Conservation (phyloP, 1,284 basidiomycete genomes). For the Cutaneotrichosporon sp. region DNA sequence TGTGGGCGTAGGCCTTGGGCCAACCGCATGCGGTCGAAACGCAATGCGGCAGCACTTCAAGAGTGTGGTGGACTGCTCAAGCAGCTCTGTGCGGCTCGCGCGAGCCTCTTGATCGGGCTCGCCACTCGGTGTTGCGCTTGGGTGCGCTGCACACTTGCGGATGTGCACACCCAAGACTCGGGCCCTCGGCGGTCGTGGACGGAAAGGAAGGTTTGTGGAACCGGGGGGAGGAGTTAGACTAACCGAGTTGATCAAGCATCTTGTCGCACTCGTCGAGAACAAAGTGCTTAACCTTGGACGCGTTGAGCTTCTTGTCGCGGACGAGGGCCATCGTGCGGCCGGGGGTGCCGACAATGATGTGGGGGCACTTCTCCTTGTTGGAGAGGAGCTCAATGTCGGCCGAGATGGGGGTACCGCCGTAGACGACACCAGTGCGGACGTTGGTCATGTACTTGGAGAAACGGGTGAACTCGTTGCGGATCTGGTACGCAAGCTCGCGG, state of each 20-base stretch:
- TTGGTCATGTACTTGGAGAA: slow-evolving; percentile 99
- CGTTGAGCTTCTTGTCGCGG: slow-evolving; percentile 89
- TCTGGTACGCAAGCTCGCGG: slow-evolving; percentile 98
- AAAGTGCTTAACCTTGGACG: slow-evolving; percentile 96
- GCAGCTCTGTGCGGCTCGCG: neutral
- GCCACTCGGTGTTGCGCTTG: neutral
- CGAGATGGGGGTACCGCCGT: slow-evolving; percentile 92
- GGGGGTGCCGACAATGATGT: slow-evolving; percentile 98
- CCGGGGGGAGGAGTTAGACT: slow-evolving; percentile 58
- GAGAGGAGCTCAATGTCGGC: slow-evolving; percentile 94
- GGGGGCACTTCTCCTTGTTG: slow-evolving; percentile 96
- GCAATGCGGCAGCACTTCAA: slow-evolving; percentile 4
- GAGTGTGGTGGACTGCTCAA: neutral
- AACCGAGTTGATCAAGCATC: slow-evolving; percentile 99
- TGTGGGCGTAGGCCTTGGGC: neutral
- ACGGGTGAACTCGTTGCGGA: slow-evolving; percentile 98
- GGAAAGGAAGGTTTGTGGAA: slow-evolving; percentile 15
- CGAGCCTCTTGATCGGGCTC: neutral
- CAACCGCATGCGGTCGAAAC: slow-evolving; percentile 9
- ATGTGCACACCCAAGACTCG: slow-evolving; percentile 1
- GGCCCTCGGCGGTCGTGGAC: slow-evolving; percentile 7
- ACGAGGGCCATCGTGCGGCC: slow-evolving; percentile 91
- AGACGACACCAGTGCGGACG: slow-evolving; percentile 96
- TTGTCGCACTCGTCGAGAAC: slow-evolving; percentile 99
- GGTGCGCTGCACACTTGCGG: slow-evolving; percentile 1